Evolutionary conservation across 2,329 filamentous ascomycete species (phyloP).

Genomic region (Colletotrichum neosansevieriae): DNA sequence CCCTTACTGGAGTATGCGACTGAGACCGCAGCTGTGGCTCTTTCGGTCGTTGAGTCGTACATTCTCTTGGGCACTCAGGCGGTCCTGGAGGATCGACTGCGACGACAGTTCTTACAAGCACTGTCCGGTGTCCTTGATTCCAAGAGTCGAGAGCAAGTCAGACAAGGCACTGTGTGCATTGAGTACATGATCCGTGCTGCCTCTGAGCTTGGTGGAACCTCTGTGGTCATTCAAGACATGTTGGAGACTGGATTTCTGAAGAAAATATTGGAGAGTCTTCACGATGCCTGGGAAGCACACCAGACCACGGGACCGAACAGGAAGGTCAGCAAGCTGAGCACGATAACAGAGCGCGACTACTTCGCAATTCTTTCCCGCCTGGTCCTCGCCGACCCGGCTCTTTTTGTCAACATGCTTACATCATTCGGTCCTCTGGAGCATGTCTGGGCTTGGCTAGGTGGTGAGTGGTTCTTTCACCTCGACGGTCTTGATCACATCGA

Average conservation of each 20-base stretch:
- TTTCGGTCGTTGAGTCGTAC: constrained; percentile 78
- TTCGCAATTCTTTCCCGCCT: constrained; percentile 86
- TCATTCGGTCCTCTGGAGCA: constrained; percentile 60
- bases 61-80: constrained; percentile 77
- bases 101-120: constrained; percentile 61
- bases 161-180: constrained; percentile 69
- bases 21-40: constrained; percentile 70
- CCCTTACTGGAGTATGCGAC: constrained; percentile 76
- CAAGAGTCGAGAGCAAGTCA: constrained; percentile 68
- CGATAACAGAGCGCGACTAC: constrained; percentile 85
- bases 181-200: constrained; percentile 75
- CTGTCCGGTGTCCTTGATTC: constrained; percentile 63
- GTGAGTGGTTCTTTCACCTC: constrained; percentile 77
- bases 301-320: constrained; percentile 86
- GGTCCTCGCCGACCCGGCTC: constrained; percentile 75
- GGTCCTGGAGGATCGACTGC: constrained; percentile 69
- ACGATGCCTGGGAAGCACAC: constrained; percentile 78
- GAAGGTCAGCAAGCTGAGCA: constrained; percentile 76
- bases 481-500: constrained; percentile 75
- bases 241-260: constrained; percentile 72
- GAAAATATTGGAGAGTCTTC: constrained; percentile 74
- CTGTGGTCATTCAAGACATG: constrained; percentile 74
- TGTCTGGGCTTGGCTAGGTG: constrained; percentile 70
- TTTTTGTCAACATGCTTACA: constrained; percentile 72
- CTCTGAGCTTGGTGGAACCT: constrained; percentile 70